These are phyloP conservation scores for Elaeis guineensis DNA, from an alignment of 176 grass and related monocot genomes.

Conservation along the genomic window DNA sequence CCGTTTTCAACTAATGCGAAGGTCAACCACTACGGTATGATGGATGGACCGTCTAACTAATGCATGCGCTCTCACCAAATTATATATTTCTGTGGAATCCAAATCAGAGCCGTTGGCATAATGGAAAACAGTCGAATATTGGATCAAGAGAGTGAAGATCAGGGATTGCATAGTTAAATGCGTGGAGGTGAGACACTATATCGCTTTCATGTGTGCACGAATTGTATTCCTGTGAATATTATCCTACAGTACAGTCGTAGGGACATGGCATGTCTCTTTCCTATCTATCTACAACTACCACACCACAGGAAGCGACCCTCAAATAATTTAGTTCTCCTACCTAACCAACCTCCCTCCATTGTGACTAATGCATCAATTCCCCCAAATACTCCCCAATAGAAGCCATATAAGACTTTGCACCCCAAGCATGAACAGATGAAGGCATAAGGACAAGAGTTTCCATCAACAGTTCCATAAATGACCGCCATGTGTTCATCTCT, in stretches of 20 bases:
- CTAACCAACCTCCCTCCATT: constrained; percentile 32
- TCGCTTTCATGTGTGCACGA: no score
- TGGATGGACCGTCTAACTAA: constrained; percentile 34
- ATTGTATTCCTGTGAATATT: constrained; percentile 6
- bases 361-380: no score
- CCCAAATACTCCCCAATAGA: constrained; percentile 8
- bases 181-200: no score
- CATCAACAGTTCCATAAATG: neutral
- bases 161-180: no score
- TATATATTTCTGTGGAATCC: neutral
- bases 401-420: neutral
- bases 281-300: constrained; percentile 42
- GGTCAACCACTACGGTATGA: constrained; percentile 75
- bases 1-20: constrained; percentile 37
- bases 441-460: constrained; percentile 15
- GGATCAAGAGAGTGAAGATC: no score
- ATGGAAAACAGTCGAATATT: no score
- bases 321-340: constrained; percentile 20
- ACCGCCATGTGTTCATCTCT: no score
- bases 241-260: constrained; percentile 38
- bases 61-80: constrained; percentile 15
- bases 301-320: constrained; percentile 20
- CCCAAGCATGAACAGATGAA: constrained; percentile 21
- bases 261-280: constrained; percentile 30
- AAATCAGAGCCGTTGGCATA: no score